These are phyloP conservation scores for Lipomyces sp. DNA, from an alignment of 805 yeast genomes.

Conservation along the genomic window DNA sequence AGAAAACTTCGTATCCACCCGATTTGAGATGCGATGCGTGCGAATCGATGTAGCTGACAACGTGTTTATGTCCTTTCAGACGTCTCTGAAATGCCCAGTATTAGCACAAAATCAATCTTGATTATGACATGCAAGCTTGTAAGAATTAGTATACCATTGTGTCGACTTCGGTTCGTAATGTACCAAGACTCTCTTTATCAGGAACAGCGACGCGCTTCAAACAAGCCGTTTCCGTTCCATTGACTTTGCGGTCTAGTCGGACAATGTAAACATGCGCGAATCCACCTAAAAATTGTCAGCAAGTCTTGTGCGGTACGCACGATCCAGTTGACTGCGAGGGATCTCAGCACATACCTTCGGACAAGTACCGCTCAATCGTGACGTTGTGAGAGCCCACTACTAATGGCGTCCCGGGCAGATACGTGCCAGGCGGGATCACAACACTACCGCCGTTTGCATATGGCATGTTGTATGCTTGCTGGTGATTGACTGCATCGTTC, in stretches of 20 bases:
- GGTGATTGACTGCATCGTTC: neutral
- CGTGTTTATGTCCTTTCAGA: constrained; percentile 72
- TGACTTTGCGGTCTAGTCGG: constrained; percentile 63
- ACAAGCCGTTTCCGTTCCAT: constrained; percentile 67
- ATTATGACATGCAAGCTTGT: neutral
- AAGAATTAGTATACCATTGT: constrained; percentile 62
- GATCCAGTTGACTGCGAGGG: neutral
- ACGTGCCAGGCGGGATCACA: constrained; percentile 47
- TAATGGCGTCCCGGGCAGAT: constrained; percentile 74
- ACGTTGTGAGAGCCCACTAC: constrained; percentile 84
- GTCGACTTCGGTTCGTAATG: constrained; percentile 91
- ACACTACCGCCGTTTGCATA: neutral
- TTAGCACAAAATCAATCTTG: neutral
- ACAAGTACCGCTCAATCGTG: constrained; percentile 69
- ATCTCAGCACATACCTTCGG: constrained; percentile 59
- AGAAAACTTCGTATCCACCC: constrained; percentile 78
- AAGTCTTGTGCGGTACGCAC: neutral
- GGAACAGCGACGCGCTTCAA: constrained; percentile 95
- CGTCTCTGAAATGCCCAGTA: constrained; percentile 53
- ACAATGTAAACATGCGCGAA: constrained; percentile 94
- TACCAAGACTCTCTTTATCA: constrained; percentile 78
- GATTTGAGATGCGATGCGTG: constrained; percentile 77
- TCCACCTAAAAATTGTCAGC: constrained; percentile 55
- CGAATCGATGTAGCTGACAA: constrained; percentile 91
- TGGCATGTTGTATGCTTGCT: constrained; percentile 7